Conservation (phyloP, 345 rosid species). For the Abelmoschus esculentus region DNA sequence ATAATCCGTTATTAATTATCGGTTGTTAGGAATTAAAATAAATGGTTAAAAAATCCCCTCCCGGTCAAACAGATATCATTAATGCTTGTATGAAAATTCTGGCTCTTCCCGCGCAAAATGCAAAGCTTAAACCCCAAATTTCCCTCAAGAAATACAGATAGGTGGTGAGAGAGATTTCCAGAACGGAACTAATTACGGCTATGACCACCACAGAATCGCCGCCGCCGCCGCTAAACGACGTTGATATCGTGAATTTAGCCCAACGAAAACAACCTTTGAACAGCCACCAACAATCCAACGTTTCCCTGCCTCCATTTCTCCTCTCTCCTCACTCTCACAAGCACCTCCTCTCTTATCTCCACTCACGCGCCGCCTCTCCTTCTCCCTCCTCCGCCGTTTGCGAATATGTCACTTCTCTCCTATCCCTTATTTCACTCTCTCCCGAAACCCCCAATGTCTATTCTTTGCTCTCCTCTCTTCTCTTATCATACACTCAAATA, state of each 20-base stretch:
- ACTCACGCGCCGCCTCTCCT: slow-evolving; percentile 44
- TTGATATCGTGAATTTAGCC: slow-evolving; percentile 50
- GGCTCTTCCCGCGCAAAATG: slow-evolving; percentile 18
- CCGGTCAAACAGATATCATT: too few species aligned
- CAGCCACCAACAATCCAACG: slow-evolving; percentile 22
- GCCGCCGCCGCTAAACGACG: slow-evolving; percentile 35
- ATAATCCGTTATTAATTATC: too few species aligned
- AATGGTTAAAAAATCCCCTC: too few species aligned
- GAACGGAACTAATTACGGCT: background rate
- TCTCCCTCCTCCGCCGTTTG: slow-evolving; percentile 47
- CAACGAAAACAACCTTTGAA: slow-evolving; percentile 11
- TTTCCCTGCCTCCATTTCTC: slow-evolving; percentile 40
- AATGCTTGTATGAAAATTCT: too few species aligned
- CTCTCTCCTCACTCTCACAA: slow-evolving; percentile 43
- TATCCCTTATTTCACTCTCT: slow-evolving; percentile 52
- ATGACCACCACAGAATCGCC: slow-evolving; percentile 15
- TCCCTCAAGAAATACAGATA: background rate
- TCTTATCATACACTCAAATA: slow-evolving; percentile 43
- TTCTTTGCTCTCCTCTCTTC: slow-evolving; percentile 57
- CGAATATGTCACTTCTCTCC: slow-evolving; percentile 51
- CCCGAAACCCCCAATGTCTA: slow-evolving; percentile 37
- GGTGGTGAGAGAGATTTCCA: background rate
- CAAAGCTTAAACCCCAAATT: background rate
- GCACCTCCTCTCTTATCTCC: slow-evolving; percentile 44
- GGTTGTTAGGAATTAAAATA: too few species aligned